Evolutionary conservation across 768 basidiomycete genomes (phyloP).

Genomic region (Tylopilus felleus): DNA sequence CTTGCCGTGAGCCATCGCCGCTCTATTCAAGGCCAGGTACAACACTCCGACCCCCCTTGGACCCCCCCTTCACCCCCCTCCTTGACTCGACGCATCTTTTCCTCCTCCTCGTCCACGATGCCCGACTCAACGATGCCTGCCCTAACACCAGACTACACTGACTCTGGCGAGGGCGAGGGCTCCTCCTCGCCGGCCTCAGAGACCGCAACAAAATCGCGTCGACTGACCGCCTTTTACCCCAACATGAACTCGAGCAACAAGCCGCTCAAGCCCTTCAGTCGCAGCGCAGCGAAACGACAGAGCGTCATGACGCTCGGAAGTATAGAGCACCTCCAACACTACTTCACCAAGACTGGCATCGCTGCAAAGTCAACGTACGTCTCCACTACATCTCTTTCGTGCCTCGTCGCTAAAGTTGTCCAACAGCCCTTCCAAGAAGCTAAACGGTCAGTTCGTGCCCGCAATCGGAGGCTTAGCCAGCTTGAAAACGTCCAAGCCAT

Average conservation of each 20-base stretch:
- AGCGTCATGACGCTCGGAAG: constrained; percentile 94
- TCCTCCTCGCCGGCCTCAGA: constrained; percentile 28
- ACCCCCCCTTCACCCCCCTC: constrained; percentile 17
- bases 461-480: constrained; percentile 64
- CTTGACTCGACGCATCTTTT: constrained; percentile 5
- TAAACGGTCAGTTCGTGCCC: constrained; percentile 64
- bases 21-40: not conserved
- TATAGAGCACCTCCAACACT: constrained; percentile 93
- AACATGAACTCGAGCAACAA: constrained; percentile 69
- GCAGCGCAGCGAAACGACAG: constrained; percentile 89
- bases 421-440: constrained; percentile 45
- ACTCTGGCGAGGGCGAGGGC: constrained; percentile 42
- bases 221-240: constrained; percentile 77
- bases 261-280: constrained; percentile 79
- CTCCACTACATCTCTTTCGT: not conserved
- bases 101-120: constrained; percentile 22
- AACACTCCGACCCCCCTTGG: not conserved
- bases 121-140: constrained; percentile 45
- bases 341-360: constrained; percentile 87
- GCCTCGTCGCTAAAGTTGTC: constrained; percentile 6
- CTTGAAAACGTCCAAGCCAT: constrained; percentile 37
- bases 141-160: constrained; percentile 63
- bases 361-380: constrained; percentile 68
- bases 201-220: constrained; percentile 48
- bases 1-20: constrained; percentile 48